phyloP scores from a whole-genome alignment of 345 rosid species.

The Eucalyptus victrix region DNA sequence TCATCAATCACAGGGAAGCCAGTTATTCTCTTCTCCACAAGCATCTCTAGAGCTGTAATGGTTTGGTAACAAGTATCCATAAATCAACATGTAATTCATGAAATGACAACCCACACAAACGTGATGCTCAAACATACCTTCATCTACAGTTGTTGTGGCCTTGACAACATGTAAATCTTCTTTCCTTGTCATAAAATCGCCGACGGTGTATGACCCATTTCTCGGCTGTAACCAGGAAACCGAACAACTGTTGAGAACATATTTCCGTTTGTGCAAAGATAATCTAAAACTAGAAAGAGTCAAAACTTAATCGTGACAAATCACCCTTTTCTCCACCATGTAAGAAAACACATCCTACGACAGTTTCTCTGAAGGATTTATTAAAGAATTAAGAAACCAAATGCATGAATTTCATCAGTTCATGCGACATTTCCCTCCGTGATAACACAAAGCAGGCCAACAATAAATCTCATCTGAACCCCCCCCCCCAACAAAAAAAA shows the following conservation, averaged over 20 bases:
- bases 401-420: not conserved
- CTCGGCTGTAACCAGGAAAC: constrained; percentile 21
- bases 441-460: not conserved
- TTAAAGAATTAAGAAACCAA: not conserved
- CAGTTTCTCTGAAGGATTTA: not conserved
- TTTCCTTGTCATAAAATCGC: constrained; percentile 83
- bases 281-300: not conserved
- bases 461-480: not conserved
- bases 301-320: not conserved
- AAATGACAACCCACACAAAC: not conserved
- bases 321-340: not conserved
- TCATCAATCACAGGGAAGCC: constrained; percentile 92
- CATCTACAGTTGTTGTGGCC: constrained; percentile 68
- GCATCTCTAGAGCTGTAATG: constrained; percentile 57
- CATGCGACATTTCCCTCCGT: not conserved
- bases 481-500: too few relatives aligned
- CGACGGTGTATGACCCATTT: constrained; percentile 61
- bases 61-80: not conserved
- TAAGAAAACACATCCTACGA: not conserved
- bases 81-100: not conserved
- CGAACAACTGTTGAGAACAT: not conserved
- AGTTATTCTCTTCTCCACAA: constrained; percentile 77
- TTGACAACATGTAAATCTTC: constrained; percentile 59
- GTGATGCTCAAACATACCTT: constrained; percentile 32
- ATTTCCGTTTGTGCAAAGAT: not conserved